Base-by-base conservation (phyloP, 257 asterid genomes). In the Ligustrum vulgare region DNA sequence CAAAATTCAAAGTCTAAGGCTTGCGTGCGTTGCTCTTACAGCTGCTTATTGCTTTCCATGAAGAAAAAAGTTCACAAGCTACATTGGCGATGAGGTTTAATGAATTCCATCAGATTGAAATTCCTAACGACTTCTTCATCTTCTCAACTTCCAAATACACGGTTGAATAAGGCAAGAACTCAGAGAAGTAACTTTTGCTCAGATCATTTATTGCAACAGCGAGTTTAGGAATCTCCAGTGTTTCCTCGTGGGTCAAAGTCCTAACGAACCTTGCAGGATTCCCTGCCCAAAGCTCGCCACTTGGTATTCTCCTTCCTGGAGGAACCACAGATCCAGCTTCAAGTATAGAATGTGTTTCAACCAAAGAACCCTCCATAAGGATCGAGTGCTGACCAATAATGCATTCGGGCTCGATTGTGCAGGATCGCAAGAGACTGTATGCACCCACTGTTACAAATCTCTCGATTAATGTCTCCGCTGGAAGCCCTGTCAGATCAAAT, bases 241-340 rank as follows among this genome's bases (percentile, higher is more conserved):
- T 89, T 86, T 94, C 99, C 79, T 94, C 98, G 43, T 89, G 93
- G 51, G 96, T 89, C 84, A 92, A 82, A 49, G 89, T 79, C 85
- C 98, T 80, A 49, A 94, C 96, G 74, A 91, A 92, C 77, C 90
- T 92, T 51, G 98, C 98, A 0, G 99, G 99, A 84, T 92, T 94
- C 63, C 98, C 98, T 0, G 97, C 89, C 98, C 98, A 94, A 60
- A 94, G 97, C 82, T 94, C 98, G 41, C 98, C 97, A 32, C 80
- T 87, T 5, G 98, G 98, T 75, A 92, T 94, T 85, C 98, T 89
- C 81, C 98, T 84, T 18, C 98, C 99, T 0, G 98, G 99, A 45
- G 98, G 97, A 76, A 92, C 87, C 51, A 91, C 99, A 0, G 98
- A 91, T 34, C 99, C 98, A 0, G 98, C 98, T 82, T 94, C 98